Base-by-base conservation (phyloP, 108 stramenopile species). In the Nitzschia sp. region DNA sequence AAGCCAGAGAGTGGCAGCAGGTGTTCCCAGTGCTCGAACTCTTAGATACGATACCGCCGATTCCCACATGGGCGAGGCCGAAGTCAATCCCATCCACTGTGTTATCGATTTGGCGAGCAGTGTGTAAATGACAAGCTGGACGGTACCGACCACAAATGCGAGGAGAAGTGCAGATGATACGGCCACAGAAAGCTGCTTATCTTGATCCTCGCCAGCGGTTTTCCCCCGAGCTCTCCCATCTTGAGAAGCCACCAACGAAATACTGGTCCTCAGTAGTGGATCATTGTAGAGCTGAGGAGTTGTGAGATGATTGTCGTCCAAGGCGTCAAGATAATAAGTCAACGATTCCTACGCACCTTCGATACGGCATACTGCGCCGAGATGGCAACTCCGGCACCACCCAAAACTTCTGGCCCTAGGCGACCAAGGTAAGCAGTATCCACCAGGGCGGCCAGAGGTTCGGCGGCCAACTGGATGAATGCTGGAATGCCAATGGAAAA, bases 251-350 rank as follows among this genome's bases (percentile, higher is more conserved):
- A 98, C 97, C 61, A 96, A 69, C 46, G 87, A 91, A 34, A 94
- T 96, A 47, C 80, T 80, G 13, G 95, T 96, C 30, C 94, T 66
- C n/a, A 96, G 58, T 38, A 96, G 64, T 8, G 96, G 97, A 76
- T 96, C 96, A 75, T 95, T 95, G 81, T 94, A 94, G 29, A 96
- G 73, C n/a, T n/a, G n/a, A n/a, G n/a, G n/a, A n/a, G n/a, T n/a
- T n/a, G n/a, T n/a, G n/a, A n/a, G n/a, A n/a, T n/a, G n/a, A n/a
- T n/a, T n/a, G n/a, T n/a, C n/a, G n/a, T n/a, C n/a, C n/a, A n/a
- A n/a, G n/a, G n/a, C n/a, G n/a, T n/a, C n/a, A n/a, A n/a, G n/a
- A n/a, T n/a, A n/a, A n/a, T n/a, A n/a, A n/a, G n/a, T n/a, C n/a
- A n/a, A n/a, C n/a, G n/a, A n/a, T n/a, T n/a, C n/a, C n/a, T n/a